Conservation (phyloP, 306 rosid genomes). For the Trifolium pratense region DNA sequence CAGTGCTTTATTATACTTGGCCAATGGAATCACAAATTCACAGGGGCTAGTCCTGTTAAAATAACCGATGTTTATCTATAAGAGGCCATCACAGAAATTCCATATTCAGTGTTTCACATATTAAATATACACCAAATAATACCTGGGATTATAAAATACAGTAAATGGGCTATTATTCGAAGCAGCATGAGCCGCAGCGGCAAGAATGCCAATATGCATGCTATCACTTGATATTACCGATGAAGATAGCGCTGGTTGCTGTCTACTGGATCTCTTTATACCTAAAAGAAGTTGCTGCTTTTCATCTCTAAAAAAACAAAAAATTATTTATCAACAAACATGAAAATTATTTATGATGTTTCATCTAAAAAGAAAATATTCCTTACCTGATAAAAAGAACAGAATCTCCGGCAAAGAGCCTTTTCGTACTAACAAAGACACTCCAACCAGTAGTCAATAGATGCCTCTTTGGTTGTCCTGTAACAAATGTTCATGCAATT, state of each 20-base stretch:
- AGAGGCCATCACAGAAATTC: constrained; percentile 39
- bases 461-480: constrained; percentile 99
- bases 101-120: constrained; percentile 16
- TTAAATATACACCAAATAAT: constrained; percentile 22
- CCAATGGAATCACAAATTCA: constrained; percentile 92
- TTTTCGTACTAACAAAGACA: constrained; percentile 91
- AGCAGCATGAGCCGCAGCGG: constrained; percentile 99
- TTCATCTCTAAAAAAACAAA: constrained; percentile 71
- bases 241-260: constrained; percentile 91
- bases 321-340: constrained; percentile 19
- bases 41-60: constrained; percentile 89
- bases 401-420: constrained; percentile 96
- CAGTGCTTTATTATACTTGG: constrained; percentile 88
- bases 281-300: constrained; percentile 93
- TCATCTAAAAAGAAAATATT: constrained; percentile 4
- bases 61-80: constrained; percentile 34
- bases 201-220: constrained; percentile 98
- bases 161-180: constrained; percentile 95
- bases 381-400: constrained; percentile 92
- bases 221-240: constrained; percentile 98
- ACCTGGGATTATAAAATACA: constrained; percentile 96
- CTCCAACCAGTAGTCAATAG: constrained; percentile 98
- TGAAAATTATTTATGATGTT: constrained; percentile 29
- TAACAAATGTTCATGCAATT: constrained; percentile 40
- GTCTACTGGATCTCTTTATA: constrained; percentile 83